phyloP scores from a whole-genome alignment of 2,329 filamentous ascomycete genomes.

The Aspergillus glaucus region DNA sequence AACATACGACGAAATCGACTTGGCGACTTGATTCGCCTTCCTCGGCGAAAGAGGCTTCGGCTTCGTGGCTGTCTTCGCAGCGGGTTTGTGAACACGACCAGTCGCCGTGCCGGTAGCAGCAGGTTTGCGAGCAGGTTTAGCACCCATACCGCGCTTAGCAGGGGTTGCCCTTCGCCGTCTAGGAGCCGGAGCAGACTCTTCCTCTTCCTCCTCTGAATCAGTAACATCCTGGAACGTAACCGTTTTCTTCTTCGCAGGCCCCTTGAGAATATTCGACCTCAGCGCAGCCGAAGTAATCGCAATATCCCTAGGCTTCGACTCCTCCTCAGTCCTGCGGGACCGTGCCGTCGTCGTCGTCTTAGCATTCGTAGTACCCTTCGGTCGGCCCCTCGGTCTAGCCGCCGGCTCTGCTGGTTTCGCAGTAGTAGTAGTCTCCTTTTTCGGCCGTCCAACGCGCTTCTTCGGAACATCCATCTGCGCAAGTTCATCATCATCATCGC shows the following conservation, averaged over 20 bases:
- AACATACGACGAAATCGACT: conserved; percentile 29
- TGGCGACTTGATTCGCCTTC: conserved; percentile 43
- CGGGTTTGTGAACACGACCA: conserved; percentile 26
- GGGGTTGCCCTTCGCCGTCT: conserved; percentile 19
- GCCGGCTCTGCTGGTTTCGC: conserved; percentile 8
- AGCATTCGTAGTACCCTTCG: conserved; percentile 16
- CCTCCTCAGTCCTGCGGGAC: conserved; percentile 8
- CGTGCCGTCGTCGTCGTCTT: neutral
- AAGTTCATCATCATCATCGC: conserved; percentile 21
- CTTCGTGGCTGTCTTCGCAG: conserved; percentile 24
- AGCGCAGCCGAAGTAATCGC: conserved; percentile 22
- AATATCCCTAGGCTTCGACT: conserved; percentile 16
- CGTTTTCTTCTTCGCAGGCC: conserved; percentile 36
- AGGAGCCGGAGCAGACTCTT: conserved; percentile 17
- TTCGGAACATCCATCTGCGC: conserved; percentile 17
- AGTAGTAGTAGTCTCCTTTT: conserved; percentile 4
- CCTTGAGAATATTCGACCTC: conserved; percentile 25
- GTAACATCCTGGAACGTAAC: conserved; percentile 42
- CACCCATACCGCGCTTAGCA: conserved; percentile 33
- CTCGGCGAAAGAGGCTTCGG: conserved; percentile 42
- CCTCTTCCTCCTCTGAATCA: conserved; percentile 36
- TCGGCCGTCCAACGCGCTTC: conserved; percentile 15
- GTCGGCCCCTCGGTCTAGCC: conserved; percentile 24
- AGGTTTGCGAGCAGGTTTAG: conserved; percentile 42
- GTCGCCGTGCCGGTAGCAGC: conserved; percentile 13